These are phyloP conservation scores for Penicillium sp. DNA, from an alignment of 2,329 filamentous ascomycete species.

Conservation along the genomic window DNA sequence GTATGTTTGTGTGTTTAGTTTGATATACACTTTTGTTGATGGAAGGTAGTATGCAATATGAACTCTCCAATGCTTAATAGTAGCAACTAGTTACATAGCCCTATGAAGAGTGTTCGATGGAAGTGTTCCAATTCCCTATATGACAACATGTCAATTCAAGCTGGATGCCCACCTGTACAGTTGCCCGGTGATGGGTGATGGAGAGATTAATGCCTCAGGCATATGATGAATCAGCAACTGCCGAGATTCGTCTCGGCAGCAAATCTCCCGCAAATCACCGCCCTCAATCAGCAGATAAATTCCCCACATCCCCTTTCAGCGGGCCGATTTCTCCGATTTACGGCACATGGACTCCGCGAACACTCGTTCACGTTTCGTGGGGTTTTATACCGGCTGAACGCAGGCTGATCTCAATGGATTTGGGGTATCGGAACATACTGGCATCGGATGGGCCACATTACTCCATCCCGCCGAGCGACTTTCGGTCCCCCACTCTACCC, in stretches of 20 bases:
- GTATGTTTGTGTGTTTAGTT: background rate
- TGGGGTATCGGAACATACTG: slow-evolving; percentile 35
- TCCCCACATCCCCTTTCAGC: slow-evolving; percentile 5
- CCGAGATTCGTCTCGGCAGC: slow-evolving; percentile 27
- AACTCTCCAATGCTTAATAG: background rate
- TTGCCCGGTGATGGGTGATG: too few relatives aligned
- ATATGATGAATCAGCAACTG: slow-evolving; percentile 20
- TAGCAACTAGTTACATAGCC: background rate
- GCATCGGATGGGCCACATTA: slow-evolving; percentile 33
- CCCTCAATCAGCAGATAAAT: background rate
- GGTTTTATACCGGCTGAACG: slow-evolving; percentile 31
- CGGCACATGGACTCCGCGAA: slow-evolving; percentile 30
- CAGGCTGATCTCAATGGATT: slow-evolving; percentile 35
- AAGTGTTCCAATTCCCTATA: background rate
- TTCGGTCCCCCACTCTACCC: slow-evolving; percentile 36
- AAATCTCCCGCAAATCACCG: slow-evolving; percentile 8
- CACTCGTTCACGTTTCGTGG: slow-evolving; percentile 23
- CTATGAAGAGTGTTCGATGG: background rate
- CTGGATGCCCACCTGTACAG: background rate
- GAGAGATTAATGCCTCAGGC: background rate
- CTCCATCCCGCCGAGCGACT: slow-evolving; percentile 34
- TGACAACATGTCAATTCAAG: background rate
- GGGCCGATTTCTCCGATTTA: slow-evolving; percentile 39
- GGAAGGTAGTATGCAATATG: background rate
- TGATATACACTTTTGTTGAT: background rate